Evolutionary conservation across 345 rosid species (phyloP).

Genomic region (Syzygium aromaticum): DNA sequence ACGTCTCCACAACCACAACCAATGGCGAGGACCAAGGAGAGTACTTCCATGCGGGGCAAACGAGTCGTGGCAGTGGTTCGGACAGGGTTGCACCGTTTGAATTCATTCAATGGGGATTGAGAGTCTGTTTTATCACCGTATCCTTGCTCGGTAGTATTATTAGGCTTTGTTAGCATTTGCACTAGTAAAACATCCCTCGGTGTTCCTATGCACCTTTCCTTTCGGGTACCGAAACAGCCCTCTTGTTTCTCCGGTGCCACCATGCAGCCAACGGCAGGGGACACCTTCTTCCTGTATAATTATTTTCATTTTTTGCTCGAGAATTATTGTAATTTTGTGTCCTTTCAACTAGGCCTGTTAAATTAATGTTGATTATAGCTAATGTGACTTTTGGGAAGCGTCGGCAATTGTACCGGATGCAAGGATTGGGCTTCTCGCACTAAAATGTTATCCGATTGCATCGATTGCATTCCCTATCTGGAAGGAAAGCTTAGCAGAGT

Average conservation of each 20-base stretch:
- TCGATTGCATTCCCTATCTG: background rate
- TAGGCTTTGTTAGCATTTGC: background rate
- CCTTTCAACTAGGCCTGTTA: background rate
- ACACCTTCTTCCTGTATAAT: background rate
- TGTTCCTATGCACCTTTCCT: background rate
- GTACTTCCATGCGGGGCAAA: conserved; percentile 55
- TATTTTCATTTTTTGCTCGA: background rate
- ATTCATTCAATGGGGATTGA: conserved; percentile 4
- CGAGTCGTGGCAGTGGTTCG: conserved; percentile 23
- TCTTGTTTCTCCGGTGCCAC: background rate
- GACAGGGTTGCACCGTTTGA: conserved; percentile 1
- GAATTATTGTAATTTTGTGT: background rate
- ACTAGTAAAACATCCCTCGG: background rate
- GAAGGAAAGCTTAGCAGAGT: background rate
- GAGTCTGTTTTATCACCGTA: conserved; percentile 8
- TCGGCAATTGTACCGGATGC: background rate
- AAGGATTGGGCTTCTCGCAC: background rate
- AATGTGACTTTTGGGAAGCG: background rate
- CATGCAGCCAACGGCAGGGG: background rate
- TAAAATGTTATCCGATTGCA: background rate
- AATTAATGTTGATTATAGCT: background rate
- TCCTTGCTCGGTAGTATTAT: background rate
- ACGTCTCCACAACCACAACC: conserved; percentile 55
- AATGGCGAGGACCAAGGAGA: conserved; percentile 45
- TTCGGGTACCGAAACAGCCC: background rate